Conservation (phyloP, 768 basidiomycete genomes). For the Mycena vitilis region DNA sequence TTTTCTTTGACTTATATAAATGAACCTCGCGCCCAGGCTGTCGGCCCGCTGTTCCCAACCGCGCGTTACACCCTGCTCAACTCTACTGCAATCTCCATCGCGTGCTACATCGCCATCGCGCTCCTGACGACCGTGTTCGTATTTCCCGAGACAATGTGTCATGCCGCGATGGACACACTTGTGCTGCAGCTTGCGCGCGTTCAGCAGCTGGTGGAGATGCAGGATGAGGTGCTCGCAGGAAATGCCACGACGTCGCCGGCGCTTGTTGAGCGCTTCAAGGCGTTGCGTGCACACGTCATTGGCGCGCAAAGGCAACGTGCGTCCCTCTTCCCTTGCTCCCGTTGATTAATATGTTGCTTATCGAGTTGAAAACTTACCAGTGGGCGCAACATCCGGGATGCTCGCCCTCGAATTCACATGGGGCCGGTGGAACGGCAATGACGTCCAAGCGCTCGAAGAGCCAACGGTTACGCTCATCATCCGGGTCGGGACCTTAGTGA, state of each 20-base stretch:
- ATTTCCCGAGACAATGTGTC: constrained; percentile 66
- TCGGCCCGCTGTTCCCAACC: constrained; percentile 63
- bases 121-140: constrained; percentile 56
- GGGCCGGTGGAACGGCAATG: constrained; percentile 59
- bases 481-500: constrained; percentile 43
- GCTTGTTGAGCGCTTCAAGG: constrained; percentile 14
- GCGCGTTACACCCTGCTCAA: constrained; percentile 56
- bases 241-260: background rate
- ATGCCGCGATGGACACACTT: constrained; percentile 48
- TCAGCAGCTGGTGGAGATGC: constrained; percentile 44
- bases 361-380: constrained; percentile 43
- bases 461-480: constrained; percentile 49
- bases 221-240: constrained; percentile 42
- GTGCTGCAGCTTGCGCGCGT: constrained; percentile 45
- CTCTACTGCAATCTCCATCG: constrained; percentile 56
- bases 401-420: constrained; percentile 57
- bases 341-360: background rate
- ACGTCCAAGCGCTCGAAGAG: constrained; percentile 49
- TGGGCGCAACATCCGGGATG: constrained; percentile 47
- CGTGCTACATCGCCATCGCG: constrained; percentile 61
- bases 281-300: constrained; percentile 10
- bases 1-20: background rate
- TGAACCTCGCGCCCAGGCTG: constrained; percentile 43
- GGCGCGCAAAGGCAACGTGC: constrained; percentile 22
- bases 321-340: background rate